phyloP scores from a whole-genome alignment of 331 rosid genomes.

The Saraca asoca region DNA sequence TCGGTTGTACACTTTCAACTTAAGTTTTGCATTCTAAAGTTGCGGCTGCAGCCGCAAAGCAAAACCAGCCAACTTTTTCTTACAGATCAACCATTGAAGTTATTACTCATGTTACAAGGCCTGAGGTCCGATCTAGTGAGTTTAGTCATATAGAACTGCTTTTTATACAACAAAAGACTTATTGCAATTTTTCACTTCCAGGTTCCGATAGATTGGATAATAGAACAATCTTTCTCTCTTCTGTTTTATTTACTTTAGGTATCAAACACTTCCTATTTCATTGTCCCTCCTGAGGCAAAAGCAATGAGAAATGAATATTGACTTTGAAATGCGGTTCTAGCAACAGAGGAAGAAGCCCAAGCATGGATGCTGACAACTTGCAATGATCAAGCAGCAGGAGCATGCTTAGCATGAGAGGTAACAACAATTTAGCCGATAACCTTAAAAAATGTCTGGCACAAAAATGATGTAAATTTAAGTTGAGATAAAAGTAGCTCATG shows the following conservation, averaged over 20 bases:
- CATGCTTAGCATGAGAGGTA: background rate
- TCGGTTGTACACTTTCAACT: no score
- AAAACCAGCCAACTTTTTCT: no score
- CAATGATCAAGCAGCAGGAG: constrained; percentile 21
- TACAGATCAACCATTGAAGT: constrained; percentile 88
- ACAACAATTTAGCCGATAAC: no score
- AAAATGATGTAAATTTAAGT: no score
- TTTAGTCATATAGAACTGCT: constrained; percentile 24
- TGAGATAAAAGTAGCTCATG: no score
- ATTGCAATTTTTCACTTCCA: no score
- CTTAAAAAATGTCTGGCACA: no score
- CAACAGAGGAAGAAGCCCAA: constrained; percentile 88
- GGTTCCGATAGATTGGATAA: no score
- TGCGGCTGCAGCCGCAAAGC: no score
- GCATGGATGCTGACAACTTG: constrained; percentile 75
- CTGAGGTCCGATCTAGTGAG: constrained; percentile 56
- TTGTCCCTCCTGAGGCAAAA: constrained; percentile 72
- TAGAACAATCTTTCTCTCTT: no score
- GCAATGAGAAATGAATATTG: constrained; percentile 57
- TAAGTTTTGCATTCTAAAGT: no score
- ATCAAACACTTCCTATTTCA: constrained; percentile 50
- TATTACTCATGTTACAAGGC: constrained; percentile 78
- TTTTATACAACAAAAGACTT: background rate
- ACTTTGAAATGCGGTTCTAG: constrained; percentile 74
- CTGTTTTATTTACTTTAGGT: no score